Base-by-base conservation (phyloP, 164 flowering plant species). In the Cinnamomum micranthum region DNA sequence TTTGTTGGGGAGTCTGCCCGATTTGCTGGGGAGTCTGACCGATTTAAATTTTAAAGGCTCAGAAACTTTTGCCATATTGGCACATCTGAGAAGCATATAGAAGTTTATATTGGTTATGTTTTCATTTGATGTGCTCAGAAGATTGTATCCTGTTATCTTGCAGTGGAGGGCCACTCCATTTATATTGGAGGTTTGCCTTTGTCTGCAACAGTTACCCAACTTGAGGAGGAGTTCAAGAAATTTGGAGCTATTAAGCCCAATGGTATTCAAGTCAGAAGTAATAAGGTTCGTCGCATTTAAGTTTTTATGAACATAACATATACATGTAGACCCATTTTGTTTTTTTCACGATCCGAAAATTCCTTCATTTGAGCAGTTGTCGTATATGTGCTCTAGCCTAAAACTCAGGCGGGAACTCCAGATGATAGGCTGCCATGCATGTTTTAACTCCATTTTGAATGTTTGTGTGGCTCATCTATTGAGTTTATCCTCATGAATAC, bases 241-340 rank as follows among this genome's bases (percentile, higher is more conserved):
- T 96, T 90, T 86, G 99, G 99, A 31, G 84, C 87, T 20, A 91
- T 96, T 70, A 96, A 92, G 81, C 86, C 67, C 68, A 84, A 75
- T 63, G 99, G 99, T 25, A 82, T 96, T 73, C 99, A 94, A 94
- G 99, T 96, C 70, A 87, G 97, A 82, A 94, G 97, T 82, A 88
- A 83, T 60, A 88, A 85, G 97, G 99, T 94, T 3, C 50, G 79
- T 79, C 2, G 12, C 63, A 6, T 52, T 14, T 13, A 64, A 64
- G 67, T 24, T 23, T 6, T 15, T 10, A 27, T 12, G 24, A 13
- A 27, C 17, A 20, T 20, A 15, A 55, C 60, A 55, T 0, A 6
- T 55, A 55, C 60, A 14, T 55, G 17, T 55, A 55, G 60, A 55
- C 13, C n/a, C 60, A 55, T 55, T 35, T 35, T 35, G 47, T 41